Conservation (phyloP, 2,329 filamentous ascomycete genomes). For the Colletotrichum paranaense region DNA sequence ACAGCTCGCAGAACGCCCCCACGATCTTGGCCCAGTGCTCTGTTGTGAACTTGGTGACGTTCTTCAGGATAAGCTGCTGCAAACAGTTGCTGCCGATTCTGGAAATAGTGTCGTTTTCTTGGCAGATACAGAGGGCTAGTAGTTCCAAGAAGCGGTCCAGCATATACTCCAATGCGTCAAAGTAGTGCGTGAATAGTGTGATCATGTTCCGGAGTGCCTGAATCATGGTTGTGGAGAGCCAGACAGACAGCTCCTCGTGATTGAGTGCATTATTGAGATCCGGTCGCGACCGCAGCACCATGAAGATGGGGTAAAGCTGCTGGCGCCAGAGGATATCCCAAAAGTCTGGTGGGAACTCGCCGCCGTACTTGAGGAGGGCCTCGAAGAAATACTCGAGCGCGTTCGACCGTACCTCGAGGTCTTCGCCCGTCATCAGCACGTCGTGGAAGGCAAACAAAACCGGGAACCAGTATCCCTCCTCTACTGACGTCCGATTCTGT, state of each 20-base stretch:
- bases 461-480: constrained; percentile 99
- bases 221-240: constrained; percentile 99
- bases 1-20: constrained; percentile 94
- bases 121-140: constrained; percentile 94
- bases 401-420: constrained; percentile 91
- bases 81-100: constrained; percentile 98
- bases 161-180: constrained; percentile 96
- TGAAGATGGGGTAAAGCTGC: constrained; percentile 97
- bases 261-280: constrained; percentile 96
- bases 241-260: constrained; percentile 97
- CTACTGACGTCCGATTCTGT: constrained; percentile 84
- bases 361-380: constrained; percentile 88
- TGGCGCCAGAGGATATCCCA: constrained; percentile 99
- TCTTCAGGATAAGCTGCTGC: constrained; percentile 95
- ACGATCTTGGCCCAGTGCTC: constrained; percentile 96
- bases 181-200: constrained; percentile 98
- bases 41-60: constrained; percentile 89
- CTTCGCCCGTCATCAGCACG: constrained; percentile 98
- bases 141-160: constrained; percentile 96
- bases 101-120: constrained; percentile 98
- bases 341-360: constrained; percentile 91
- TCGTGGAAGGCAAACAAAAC: constrained; percentile 99
- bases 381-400: constrained; percentile 98
- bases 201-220: constrained; percentile 99
- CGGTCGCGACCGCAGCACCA: constrained; percentile 94